Percentiles rank a stretch among this genome's conserved stretches.
Conservation (phyloP, 2,329 filamentous ascomycete genomes). For the Epichloe uncinata region DNA sequence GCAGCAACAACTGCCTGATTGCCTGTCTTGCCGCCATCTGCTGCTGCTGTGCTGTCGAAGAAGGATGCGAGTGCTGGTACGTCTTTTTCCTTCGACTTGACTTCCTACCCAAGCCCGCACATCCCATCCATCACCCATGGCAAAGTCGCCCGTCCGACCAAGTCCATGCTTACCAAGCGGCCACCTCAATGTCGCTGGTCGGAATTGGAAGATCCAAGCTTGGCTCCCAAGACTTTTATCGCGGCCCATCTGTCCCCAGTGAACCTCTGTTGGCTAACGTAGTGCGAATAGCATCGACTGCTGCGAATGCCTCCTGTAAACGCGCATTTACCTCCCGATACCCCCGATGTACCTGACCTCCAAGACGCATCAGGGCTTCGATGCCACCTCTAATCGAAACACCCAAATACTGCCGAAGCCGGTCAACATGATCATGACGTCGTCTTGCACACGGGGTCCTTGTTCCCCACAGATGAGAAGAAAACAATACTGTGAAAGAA, state of each 20-base stretch:
- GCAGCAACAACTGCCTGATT: slow-evolving; percentile 29
- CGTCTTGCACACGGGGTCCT: neutral
- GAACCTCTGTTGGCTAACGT: neutral
- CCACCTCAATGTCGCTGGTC: too few relatives aligned
- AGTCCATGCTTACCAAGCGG: neutral
- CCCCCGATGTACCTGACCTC: neutral
- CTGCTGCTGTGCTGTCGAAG: slow-evolving; percentile 37
- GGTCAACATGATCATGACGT: neutral
- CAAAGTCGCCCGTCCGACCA: too few relatives aligned
- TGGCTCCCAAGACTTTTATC: neutral
- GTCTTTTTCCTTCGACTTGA: slow-evolving; percentile 7
- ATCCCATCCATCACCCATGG: too few relatives aligned
- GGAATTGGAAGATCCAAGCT: neutral
- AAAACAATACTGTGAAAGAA: neutral
- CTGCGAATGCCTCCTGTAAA: slow-evolving; percentile 27
- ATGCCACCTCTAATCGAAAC: neutral
- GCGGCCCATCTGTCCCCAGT: neutral
- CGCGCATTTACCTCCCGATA: neutral
- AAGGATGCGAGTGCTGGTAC: slow-evolving; percentile 37
- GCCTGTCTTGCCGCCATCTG: slow-evolving; percentile 35
- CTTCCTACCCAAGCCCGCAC: too few relatives aligned
- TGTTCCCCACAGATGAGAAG: neutral
- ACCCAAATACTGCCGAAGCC: neutral
- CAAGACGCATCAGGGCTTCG: neutral
- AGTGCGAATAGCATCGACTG: slow-evolving; percentile 21